A percentile compares a stretch with the other conserved stretches of the same genome.
phyloP scores from a whole-genome alignment of 805 yeast species.

The Pichia rugopelliculosa region DNA sequence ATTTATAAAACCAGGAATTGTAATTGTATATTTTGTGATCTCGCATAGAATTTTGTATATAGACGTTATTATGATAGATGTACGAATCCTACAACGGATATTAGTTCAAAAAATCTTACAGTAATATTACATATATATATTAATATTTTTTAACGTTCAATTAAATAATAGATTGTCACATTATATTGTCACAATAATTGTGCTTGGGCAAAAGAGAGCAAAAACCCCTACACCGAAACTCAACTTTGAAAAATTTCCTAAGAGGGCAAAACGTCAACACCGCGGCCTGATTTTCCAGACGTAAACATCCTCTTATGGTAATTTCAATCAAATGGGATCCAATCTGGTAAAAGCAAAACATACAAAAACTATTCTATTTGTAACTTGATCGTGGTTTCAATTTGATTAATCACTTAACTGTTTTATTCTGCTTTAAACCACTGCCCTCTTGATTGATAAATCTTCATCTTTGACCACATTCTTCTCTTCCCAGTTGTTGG shows the following conservation, averaged over 20 bases:
- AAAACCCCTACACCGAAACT: background rate
- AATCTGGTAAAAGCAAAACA: constrained; percentile 9
- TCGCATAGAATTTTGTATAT: no score
- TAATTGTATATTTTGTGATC: no score
- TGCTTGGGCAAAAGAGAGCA: no score
- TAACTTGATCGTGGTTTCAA: background rate
- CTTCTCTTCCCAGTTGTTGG: background rate
- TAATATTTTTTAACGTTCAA: no score
- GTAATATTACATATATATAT: no score
- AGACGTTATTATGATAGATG: no score
- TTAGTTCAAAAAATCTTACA: no score
- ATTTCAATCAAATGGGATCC: background rate
- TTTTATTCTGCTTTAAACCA: background rate
- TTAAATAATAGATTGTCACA: no score
- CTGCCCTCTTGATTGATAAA: background rate
- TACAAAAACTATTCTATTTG: background rate
- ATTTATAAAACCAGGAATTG: no score
- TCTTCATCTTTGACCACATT: background rate
- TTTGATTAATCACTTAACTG: background rate
- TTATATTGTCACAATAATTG: no score
- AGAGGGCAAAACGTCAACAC: background rate
- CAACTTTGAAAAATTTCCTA: background rate
- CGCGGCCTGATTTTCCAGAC: background rate
- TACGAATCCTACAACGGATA: no score
- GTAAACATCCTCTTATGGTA: background rate